Base-by-base conservation (phyloP, 192 early-diverging fungal genomes). In the Jimgerdemannia lactiflua region DNA sequence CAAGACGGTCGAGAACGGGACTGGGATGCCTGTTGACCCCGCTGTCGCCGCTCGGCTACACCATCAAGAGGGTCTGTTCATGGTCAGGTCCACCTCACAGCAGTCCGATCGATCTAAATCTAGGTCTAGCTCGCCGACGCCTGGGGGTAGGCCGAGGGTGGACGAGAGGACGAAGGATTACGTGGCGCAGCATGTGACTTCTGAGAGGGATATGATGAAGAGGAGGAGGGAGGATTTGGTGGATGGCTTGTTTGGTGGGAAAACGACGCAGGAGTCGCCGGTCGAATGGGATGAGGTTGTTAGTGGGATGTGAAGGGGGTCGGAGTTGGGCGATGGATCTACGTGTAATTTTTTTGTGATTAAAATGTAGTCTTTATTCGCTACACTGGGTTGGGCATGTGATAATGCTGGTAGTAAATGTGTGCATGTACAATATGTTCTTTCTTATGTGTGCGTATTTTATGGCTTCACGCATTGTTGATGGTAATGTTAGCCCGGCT, bases 151-250 rank as follows among this genome's bases (percentile, higher is more conserved):
- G 49, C 49, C 49, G 49, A 6, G 49, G 49, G 49, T 59, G 2
- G 49, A 2, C 49, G 49, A 59, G 14, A 14, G 14, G 8, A 6
- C 49, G 49, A 6, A 59, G 18, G 63, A 68, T 69, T 74, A 82
- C 69, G 74, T 82, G n/a, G 77, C 81, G 2, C 66, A 73, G 20
- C 66, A 78, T 29, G 70, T 78, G 18, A 82, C 81, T 6, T 74
- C 42, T 42, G 77, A 82, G 65, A 82, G 79, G 49, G 81, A 82
- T 43, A 82, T 82, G 81, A 65, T 82, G 3, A 42, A 72, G 64
- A 74, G 81, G 68, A 68, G 81, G 39, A 78, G 74, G 64, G 40
- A 44, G 19, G 70, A 73, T 42, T 72, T 82, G 42, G 72, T 82
- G 2, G 69, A 82, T 64, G 75, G 74, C 4, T 64, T 82, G 14